phyloP scores from a whole-genome alignment of 306 rosid species.

The Coriaria nepalensis region DNA sequence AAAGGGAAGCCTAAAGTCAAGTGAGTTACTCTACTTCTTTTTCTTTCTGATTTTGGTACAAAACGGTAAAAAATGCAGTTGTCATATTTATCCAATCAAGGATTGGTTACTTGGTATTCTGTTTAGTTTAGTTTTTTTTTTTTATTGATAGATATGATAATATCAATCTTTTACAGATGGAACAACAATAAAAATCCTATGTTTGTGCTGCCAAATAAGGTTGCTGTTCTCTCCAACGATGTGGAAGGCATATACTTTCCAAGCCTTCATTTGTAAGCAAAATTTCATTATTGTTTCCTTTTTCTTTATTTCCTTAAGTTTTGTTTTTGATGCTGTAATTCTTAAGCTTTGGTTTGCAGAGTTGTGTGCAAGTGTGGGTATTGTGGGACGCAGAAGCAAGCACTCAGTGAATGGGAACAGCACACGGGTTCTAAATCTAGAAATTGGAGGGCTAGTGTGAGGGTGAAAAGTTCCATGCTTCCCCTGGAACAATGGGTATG shows the following conservation, averaged over 20 bases:
- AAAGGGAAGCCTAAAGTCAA: constrained; percentile 58
- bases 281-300: neutral
- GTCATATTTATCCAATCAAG: neutral
- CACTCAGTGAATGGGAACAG: constrained; percentile 94
- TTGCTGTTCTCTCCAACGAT: constrained; percentile 83
- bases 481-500: constrained; percentile 98
- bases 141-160: constrained; percentile 2
- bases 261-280: constrained; percentile 90
- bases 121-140: neutral
- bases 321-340: constrained; percentile 4
- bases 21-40: constrained; percentile 31
- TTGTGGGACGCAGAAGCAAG: constrained; percentile 90
- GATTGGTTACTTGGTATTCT: neutral
- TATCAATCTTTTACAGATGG: constrained; percentile 29
- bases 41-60: neutral
- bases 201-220: constrained; percentile 58
- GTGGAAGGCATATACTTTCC: constrained; percentile 95
- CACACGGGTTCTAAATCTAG: constrained; percentile 89
- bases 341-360: constrained; percentile 35
- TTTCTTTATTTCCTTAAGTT: neutral
- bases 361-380: constrained; percentile 91
- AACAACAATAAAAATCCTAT: constrained; percentile 36
- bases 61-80: neutral
- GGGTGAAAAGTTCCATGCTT: constrained; percentile 83
- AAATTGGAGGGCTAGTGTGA: constrained; percentile 87